These are phyloP conservation scores for Xylaria sp. DNA, from an alignment of 2,329 filamentous ascomycete species.

Conservation along the genomic window DNA sequence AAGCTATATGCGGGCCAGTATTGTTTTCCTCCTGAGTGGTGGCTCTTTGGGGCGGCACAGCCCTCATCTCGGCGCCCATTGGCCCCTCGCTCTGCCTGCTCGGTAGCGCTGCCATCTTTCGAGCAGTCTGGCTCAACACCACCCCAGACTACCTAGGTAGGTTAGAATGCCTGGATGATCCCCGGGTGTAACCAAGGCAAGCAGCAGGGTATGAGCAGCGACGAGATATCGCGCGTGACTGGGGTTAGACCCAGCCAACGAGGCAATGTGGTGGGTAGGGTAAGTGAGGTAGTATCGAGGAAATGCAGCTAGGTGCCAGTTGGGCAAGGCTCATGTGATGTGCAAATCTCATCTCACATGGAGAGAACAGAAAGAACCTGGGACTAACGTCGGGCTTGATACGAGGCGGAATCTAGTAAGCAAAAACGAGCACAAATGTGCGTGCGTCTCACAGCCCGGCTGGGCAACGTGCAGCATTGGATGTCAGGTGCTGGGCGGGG, in stretches of 20 bases:
- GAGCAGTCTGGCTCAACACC: not conserved
- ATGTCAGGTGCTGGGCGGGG: not conserved
- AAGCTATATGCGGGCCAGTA: not conserved
- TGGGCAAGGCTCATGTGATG: slow-evolving; percentile 13
- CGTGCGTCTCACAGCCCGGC: not conserved
- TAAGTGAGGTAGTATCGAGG: not conserved
- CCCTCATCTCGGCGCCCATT: not conserved
- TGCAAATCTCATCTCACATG: not conserved
- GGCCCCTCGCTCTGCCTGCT: slow-evolving; percentile 1
- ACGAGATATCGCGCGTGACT: not conserved
- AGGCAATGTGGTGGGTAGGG: not conserved
- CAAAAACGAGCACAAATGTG: not conserved
- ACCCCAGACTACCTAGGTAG: not conserved
- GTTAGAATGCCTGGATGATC: not conserved
- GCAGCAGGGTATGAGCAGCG: not conserved
- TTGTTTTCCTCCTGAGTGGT: not conserved
- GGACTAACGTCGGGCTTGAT: not conserved
- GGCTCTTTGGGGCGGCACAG: slow-evolving; percentile 12
- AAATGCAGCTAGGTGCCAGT: not conserved
- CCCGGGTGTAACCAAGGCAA: not conserved
- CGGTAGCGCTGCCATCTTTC: slow-evolving; percentile 17
- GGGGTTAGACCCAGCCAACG: not conserved
- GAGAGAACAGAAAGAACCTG: not conserved
- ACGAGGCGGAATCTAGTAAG: not conserved
- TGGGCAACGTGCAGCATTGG: not conserved